Evolutionary conservation across 768 basidiomycete genomes (phyloP).

Genomic region (Roridomyces roridus): DNA sequence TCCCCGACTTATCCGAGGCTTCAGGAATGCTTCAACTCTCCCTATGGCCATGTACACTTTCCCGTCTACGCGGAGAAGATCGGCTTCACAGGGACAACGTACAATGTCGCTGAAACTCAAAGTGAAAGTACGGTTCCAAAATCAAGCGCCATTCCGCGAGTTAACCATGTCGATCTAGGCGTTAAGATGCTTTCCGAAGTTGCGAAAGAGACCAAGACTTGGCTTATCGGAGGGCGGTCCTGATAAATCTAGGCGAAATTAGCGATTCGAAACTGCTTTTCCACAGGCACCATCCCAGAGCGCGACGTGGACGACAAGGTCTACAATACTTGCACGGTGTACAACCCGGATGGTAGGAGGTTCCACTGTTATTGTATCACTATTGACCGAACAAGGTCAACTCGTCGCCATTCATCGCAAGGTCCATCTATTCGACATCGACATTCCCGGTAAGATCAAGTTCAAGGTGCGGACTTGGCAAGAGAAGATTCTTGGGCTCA

Average conservation of each 20-base stretch:
- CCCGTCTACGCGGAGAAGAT: conserved; percentile 85
- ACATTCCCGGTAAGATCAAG: conserved; percentile 90
- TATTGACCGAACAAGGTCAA: conserved; percentile 59
- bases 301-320: conserved; percentile 67
- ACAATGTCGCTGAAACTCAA: conserved; percentile 56
- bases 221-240: conserved; percentile 89
- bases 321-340: conserved; percentile 94
- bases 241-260: not conserved
- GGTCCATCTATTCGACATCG: conserved; percentile 96
- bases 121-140: conserved; percentile 60
- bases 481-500: not conserved
- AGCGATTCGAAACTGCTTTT: not conserved
- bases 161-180: conserved; percentile 17
- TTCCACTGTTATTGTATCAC: not conserved
- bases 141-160: not conserved
- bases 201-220: conserved; percentile 79
- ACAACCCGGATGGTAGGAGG: conserved; percentile 72
- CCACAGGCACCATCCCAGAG: conserved; percentile 93
- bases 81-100: conserved; percentile 62
- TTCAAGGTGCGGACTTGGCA: conserved; percentile 68
- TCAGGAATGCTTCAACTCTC: conserved; percentile 90
- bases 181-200: conserved; percentile 81
- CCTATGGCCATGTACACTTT: conserved; percentile 82
- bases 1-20: not conserved
- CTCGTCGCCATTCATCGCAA: conserved; percentile 91